phyloP scores from a whole-genome alignment of 1,139 yeast genomes.

The Debaryomyces udenii region DNA sequence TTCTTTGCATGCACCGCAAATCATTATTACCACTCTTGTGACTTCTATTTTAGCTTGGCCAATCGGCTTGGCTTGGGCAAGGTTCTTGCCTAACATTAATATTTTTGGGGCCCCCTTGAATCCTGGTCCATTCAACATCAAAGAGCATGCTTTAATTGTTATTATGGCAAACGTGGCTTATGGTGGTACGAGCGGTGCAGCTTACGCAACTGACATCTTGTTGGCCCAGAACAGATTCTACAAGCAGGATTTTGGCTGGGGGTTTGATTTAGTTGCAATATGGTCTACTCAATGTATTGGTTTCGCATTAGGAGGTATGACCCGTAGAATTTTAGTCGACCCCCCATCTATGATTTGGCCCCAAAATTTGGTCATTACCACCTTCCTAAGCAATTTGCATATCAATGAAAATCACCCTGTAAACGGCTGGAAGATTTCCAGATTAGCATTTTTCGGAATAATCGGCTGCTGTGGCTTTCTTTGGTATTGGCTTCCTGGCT shows the following conservation, averaged over 20 bases:
- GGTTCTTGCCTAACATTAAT: constrained; percentile 25
- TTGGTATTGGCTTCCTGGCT: constrained; percentile 62
- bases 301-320: constrained; percentile 60
- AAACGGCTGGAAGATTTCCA: constrained; percentile 55
- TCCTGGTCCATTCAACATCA: constrained; percentile 34
- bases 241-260: constrained; percentile 37
- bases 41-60: constrained; percentile 32
- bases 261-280: constrained; percentile 44
- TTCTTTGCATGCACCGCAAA: constrained; percentile 56
- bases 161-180: constrained; percentile 25
- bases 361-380: constrained; percentile 53
- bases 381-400: constrained; percentile 52
- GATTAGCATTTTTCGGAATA: constrained; percentile 50
- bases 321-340: constrained; percentile 56
- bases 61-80: constrained; percentile 22
- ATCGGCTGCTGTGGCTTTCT: constrained; percentile 36
- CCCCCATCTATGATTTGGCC: constrained; percentile 61
- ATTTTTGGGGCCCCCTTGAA: constrained; percentile 19
- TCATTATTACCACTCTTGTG: constrained; percentile 33
- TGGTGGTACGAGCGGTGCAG: constrained; percentile 23
- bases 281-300: constrained; percentile 58
- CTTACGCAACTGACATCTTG: constrained; percentile 19
- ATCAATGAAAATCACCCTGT: constrained; percentile 43
- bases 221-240: constrained; percentile 27
- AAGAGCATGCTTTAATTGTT: constrained; percentile 35